Conservation (phyloP, 73 alveolate species). For the Tetrahymena borealis region DNA sequence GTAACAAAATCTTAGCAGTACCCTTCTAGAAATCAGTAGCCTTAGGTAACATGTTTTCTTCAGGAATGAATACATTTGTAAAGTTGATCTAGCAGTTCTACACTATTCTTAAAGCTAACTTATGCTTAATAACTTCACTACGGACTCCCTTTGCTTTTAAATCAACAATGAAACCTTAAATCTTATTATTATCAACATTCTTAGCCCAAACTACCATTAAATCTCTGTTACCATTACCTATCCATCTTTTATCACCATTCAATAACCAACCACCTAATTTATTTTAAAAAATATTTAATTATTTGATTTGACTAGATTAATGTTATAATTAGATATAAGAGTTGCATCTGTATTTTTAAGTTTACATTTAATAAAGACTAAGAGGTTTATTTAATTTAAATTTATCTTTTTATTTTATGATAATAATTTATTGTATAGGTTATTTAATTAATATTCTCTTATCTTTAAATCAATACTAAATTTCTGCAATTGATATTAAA, state of each 20-base stretch:
- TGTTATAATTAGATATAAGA: too few relatives aligned
- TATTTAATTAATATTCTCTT: too few relatives aligned
- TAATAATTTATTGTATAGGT: too few relatives aligned
- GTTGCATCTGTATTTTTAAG: too few relatives aligned
- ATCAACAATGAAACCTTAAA: constrained; percentile 58
- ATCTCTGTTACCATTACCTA: constrained; percentile 64
- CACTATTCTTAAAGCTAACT: constrained; percentile 53
- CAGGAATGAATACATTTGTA: constrained; percentile 64
- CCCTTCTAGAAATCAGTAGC: constrained; percentile 67
- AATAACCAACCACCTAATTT: constrained; percentile 52
- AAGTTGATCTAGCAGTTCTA: constrained; percentile 54
- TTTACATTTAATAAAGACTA: too few relatives aligned
- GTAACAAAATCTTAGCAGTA: constrained; percentile 53
- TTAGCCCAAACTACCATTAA: constrained; percentile 63
- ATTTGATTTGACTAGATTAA: too few relatives aligned
- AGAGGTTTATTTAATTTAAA: too few relatives aligned
- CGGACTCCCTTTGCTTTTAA: constrained; percentile 52
- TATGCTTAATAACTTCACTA: constrained; percentile 45
- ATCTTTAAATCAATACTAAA: too few relatives aligned
- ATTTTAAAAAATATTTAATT: neutral
- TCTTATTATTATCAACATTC: constrained; percentile 46
- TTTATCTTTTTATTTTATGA: too few relatives aligned
- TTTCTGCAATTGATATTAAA: too few relatives aligned
- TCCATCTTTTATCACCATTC: constrained; percentile 71
- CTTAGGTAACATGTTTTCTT: constrained; percentile 43